A percentile compares a stretch with the other conserved stretches of the same genome.
Evolutionary conservation across 805 yeast species (phyloP).

Genomic region (Teunomyces pallodes): DNA sequence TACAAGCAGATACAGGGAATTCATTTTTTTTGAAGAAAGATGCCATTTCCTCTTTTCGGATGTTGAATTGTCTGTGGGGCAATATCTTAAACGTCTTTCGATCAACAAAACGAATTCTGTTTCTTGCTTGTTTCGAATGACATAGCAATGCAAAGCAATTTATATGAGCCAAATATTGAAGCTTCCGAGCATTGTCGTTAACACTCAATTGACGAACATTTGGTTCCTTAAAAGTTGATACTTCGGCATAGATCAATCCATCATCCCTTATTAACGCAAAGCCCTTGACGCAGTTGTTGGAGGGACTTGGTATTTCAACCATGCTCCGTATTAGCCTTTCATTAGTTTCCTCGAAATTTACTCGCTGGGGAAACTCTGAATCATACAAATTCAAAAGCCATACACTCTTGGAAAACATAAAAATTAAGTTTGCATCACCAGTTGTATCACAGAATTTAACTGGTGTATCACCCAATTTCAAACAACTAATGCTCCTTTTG

Average conservation of each 20-base stretch:
- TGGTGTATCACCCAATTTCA: constrained; percentile 27
- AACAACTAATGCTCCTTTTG: constrained; percentile 13
- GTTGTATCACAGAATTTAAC: constrained; percentile 15
- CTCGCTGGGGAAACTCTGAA: constrained; percentile 25
- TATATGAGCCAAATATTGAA: constrained; percentile 27
- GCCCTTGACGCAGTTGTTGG: neutral
- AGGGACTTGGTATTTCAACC: constrained; percentile 10
- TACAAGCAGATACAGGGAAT: constrained; percentile 27
- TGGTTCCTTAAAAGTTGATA: constrained; percentile 24
- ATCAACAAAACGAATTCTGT: constrained; percentile 33
- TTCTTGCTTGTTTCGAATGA: constrained; percentile 22
- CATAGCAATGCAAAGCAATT: constrained; percentile 31
- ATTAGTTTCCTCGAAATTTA: constrained; percentile 33
- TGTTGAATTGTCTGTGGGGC: constrained; percentile 15
- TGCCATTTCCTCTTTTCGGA: constrained; percentile 3
- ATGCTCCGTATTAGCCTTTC: constrained; percentile 25
- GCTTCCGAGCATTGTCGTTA: constrained; percentile 32
- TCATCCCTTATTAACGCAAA: constrained; percentile 32
- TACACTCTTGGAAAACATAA: constrained; percentile 24
- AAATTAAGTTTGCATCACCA: constrained; percentile 19
- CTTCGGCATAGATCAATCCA: constrained; percentile 29
- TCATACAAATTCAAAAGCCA: constrained; percentile 33
- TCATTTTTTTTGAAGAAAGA: constrained; percentile 26
- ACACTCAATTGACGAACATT: constrained; percentile 26
- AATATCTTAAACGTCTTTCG: constrained; percentile 24